Conservation (phyloP, 148 eudicot species). For the Nyssa sinensis region DNA sequence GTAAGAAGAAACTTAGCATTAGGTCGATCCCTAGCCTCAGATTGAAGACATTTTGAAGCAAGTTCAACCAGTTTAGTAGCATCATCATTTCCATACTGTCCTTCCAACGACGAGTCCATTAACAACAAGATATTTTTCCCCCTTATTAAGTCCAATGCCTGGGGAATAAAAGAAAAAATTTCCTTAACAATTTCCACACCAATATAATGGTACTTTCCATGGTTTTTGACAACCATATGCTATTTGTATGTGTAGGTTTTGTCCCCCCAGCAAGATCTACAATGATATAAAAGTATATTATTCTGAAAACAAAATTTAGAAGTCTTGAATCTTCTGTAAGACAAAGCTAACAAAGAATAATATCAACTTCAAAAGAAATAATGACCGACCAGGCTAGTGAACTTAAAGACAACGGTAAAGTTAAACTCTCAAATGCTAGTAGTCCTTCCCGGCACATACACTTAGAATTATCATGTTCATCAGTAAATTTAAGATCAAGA, state of each 20-base stretch:
- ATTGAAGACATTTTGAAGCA: slow-evolving; percentile 81
- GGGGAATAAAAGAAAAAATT: background rate
- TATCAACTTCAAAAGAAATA: too few species aligned
- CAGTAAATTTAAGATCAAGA: too few species aligned
- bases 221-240: too few species aligned
- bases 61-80: slow-evolving; percentile 77
- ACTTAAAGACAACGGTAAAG: too few species aligned
- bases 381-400: too few species aligned
- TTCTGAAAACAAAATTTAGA: background rate
- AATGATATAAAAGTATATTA: background rate
- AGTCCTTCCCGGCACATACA: too few species aligned
- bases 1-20: slow-evolving; percentile 61
- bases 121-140: slow-evolving; percentile 67
- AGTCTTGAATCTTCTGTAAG: too few species aligned
- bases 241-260: too few species aligned
- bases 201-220: background rate
- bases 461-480: too few species aligned
- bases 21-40: slow-evolving; percentile 80
- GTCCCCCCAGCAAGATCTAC: background rate
- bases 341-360: too few species aligned
- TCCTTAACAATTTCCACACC: too few species aligned
- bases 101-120: slow-evolving; percentile 77
- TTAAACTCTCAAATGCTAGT: too few species aligned
- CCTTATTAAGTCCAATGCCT: slow-evolving; percentile 81
- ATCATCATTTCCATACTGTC: slow-evolving; percentile 66